phyloP scores from a whole-genome alignment of 805 yeast species.

The Kuraishia hungarica region DNA sequence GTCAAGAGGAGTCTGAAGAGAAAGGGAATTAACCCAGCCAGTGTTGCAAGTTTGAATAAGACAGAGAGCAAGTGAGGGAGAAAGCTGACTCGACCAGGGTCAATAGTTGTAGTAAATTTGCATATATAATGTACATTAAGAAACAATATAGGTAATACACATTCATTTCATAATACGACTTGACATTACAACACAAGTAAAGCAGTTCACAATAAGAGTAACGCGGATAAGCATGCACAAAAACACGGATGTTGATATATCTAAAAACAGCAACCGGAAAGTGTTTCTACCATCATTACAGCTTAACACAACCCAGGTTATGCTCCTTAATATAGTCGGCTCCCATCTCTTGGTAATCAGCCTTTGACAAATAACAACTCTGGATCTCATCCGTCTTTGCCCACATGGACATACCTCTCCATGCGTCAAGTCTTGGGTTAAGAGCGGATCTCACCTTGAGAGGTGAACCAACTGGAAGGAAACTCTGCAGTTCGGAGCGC shows the following conservation, averaged over 20 bases:
- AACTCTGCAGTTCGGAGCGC: constrained; percentile 55
- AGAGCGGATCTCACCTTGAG: constrained; percentile 53
- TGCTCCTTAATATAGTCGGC: constrained; percentile 85
- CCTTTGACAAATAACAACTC: constrained; percentile 45
- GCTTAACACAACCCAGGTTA: constrained; percentile 44
- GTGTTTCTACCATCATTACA: constrained; percentile 5
- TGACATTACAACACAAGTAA: no score
- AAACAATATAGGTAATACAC: neutral
- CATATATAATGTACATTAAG: neutral
- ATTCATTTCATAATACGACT: neutral
- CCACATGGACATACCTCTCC: constrained; percentile 93
- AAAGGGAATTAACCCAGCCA: constrained; percentile 65
- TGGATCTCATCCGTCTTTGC: constrained; percentile 35
- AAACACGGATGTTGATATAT: neutral
- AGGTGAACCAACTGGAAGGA: constrained; percentile 61
- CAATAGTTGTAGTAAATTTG: neutral
- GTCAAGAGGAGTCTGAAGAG: constrained; percentile 56
- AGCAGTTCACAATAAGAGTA: no score
- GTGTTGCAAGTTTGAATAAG: neutral
- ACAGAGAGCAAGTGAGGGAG: neutral
- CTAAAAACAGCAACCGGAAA: neutral
- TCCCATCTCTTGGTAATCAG: constrained; percentile 85
- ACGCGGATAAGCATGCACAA: neutral
- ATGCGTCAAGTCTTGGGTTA: constrained; percentile 72
- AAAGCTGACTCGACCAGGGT: neutral